phyloP scores from a whole-genome alignment of 2,329 filamentous ascomycete species.

The Triangularia verruculosa region DNA sequence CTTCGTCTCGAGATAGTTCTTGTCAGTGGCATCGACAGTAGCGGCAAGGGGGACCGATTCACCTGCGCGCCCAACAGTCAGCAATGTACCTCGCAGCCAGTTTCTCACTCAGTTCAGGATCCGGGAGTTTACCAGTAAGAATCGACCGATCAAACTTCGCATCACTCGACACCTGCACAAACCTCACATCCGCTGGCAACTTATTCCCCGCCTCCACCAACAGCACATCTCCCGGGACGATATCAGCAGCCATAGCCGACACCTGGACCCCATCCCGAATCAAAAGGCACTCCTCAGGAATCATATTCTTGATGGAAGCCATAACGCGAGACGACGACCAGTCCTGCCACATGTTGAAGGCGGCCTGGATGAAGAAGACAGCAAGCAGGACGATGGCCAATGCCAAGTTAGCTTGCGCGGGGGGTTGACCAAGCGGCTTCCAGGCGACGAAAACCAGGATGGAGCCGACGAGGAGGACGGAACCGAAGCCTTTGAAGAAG shows the following conservation, averaged over 20 bases:
- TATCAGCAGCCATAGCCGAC: slow-evolving; percentile 46
- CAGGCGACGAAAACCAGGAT: slow-evolving; percentile 75
- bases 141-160: slow-evolving; percentile 71
- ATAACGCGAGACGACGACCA: slow-evolving; percentile 76
- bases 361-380: slow-evolving; percentile 67
- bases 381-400: slow-evolving; percentile 69
- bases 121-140: slow-evolving; percentile 54
- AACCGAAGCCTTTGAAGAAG: slow-evolving; percentile 75
- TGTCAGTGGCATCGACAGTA: slow-evolving; percentile 63
- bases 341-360: slow-evolving; percentile 69
- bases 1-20: slow-evolving; percentile 73
- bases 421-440: slow-evolving; percentile 70
- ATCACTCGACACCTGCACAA: slow-evolving; percentile 66
- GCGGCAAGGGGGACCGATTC: slow-evolving; percentile 64
- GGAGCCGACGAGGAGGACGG: slow-evolving; percentile 64
- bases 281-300: slow-evolving; percentile 69
- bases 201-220: slow-evolving; percentile 70
- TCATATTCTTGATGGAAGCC: slow-evolving; percentile 75
- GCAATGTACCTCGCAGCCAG: background rate
- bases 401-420: slow-evolving; percentile 66
- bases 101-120: background rate
- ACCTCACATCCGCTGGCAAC: slow-evolving; percentile 69
- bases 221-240: slow-evolving; percentile 71
- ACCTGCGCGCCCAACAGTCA: slow-evolving; percentile 36
- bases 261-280: slow-evolving; percentile 56